Evolutionary conservation across 306 rosid species (phyloP).

Genomic region (Cyamopsis tetragonoloba): DNA sequence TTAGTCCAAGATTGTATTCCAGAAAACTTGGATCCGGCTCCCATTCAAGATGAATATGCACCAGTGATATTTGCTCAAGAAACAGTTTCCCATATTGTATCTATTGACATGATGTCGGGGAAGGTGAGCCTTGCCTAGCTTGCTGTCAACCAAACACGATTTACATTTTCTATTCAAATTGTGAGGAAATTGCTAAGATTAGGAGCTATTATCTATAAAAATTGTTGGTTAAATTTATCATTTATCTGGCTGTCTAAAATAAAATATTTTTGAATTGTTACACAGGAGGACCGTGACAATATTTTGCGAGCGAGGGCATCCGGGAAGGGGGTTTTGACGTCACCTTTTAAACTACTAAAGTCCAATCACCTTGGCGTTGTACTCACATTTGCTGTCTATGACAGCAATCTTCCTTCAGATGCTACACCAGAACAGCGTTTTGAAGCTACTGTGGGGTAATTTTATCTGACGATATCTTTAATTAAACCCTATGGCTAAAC

Average conservation of each 20-base stretch:
- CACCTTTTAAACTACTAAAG: constrained; percentile 92
- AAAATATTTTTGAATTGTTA: constrained; percentile 1
- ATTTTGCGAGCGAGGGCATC: constrained; percentile 91
- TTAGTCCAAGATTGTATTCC: constrained; percentile 91
- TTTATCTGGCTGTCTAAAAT: constrained; percentile 19
- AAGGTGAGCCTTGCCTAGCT: constrained; percentile 55
- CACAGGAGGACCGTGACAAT: constrained; percentile 90
- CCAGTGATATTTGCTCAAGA: constrained; percentile 98
- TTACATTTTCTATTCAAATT: neutral
- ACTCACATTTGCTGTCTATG: constrained; percentile 86
- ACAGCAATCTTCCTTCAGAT: constrained; percentile 56
- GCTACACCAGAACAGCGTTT: constrained; percentile 69
- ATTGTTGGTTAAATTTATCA: constrained; percentile 14
- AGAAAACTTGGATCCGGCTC: constrained; percentile 86
- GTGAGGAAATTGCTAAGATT: neutral
- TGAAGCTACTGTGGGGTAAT: constrained; percentile 89
- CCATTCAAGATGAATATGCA: constrained; percentile 93
- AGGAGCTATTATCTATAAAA: neutral
- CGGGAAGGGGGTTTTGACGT: constrained; percentile 88
- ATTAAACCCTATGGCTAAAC: neutral
- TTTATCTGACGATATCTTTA: constrained; percentile 15
- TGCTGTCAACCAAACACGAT: neutral
- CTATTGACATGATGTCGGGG: constrained; percentile 99
- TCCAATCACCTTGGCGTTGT: constrained; percentile 92
- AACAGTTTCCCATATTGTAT: constrained; percentile 97